phyloP scores from a whole-genome alignment of 495 filamentous ascomycete genomes.

The Daldinia vernicosa region DNA sequence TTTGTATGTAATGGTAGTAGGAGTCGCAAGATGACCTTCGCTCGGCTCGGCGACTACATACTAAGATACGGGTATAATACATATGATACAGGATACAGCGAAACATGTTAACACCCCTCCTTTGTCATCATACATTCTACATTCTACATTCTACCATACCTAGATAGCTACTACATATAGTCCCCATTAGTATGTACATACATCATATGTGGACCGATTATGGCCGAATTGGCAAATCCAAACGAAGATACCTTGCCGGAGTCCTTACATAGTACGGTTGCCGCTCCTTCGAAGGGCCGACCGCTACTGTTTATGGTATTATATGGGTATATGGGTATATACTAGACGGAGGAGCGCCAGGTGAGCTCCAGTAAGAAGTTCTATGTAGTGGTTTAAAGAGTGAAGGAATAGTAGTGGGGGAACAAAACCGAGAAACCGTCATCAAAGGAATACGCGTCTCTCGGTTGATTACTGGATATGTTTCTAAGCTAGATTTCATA shows the following conservation, averaged over 20 bases:
- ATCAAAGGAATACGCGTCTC: constrained; percentile 38
- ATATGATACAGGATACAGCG: neutral
- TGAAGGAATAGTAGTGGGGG: constrained; percentile 11
- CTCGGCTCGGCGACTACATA: constrained; percentile 42
- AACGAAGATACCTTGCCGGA: constrained; percentile 35
- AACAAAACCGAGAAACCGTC: neutral
- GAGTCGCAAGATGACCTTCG: constrained; percentile 43
- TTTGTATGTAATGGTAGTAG: constrained; percentile 9
- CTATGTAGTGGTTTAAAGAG: neutral
- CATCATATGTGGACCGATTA: constrained; percentile 34
- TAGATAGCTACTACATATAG: neutral
- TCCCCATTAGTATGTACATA: constrained; percentile 1
- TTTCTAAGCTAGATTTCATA: constrained; percentile 35
- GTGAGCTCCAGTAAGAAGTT: constrained; percentile 14
- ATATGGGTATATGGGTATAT: neutral
- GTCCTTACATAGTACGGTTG: constrained; percentile 16
- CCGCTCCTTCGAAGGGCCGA: constrained; percentile 2
- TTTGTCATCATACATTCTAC: constrained; percentile 41
- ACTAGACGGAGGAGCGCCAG: constrained; percentile 21
- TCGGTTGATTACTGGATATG: constrained; percentile 40
- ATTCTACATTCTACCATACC: neutral
- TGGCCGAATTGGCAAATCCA: constrained; percentile 40
- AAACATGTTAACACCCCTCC: constrained; percentile 25
- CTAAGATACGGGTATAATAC: neutral
- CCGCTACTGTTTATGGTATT: constrained; percentile 2